Base-by-base conservation (phyloP, 108 stramenopile genomes). In the Aurantiochytrium sp. region DNA sequence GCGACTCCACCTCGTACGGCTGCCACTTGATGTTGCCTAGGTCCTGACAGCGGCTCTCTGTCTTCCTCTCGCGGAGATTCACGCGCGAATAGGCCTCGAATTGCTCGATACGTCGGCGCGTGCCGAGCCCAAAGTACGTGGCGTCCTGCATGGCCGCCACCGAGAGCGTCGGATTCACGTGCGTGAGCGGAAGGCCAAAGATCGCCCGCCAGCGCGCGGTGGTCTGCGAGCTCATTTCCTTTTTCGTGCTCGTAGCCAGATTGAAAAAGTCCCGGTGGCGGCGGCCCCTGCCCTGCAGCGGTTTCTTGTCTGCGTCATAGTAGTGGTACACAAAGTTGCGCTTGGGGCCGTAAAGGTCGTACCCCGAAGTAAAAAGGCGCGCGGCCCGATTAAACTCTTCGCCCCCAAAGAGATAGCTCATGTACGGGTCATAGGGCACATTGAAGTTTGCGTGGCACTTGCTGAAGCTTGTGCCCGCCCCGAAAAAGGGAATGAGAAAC, bases 401-500 rank as follows among this genome's bases (percentile, higher is more conserved):
- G 10, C 73, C 73, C 12, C 73, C 73, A 48, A 81, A 81, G 30
- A 81, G 73, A 24, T 81, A 81, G 45, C 73, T 81, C 73, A 81
- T 81, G 4, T 81, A 81, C 39, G 73, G 73, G 24, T 81, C 73
- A 48, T 81, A 81, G 1, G 73, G 73, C n/a, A 81, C 73, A 24
- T 81, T 81, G 39, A 48, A 81, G 73, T 81, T 81, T 6, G 73
- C 73, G 45, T 81, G 73, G 73, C 73, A 81, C 30, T 81, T 81
- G 73, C 73, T 81, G 39, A 81, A 81, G 30, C 42, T 48, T 12
- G 73, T 81, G 73, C 73, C 73, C 10, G 73, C 73, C 6, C 73
- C 73, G 45, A 81, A 81, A 48, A 81, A 81, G n/a, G 73, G 73
- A 48, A 81, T 81, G 42, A 81, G 73, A 81, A 30, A 81, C 73